Base-by-base conservation (phyloP, 495 filamentous ascomycete genomes). In the Extremus antarcticus region DNA sequence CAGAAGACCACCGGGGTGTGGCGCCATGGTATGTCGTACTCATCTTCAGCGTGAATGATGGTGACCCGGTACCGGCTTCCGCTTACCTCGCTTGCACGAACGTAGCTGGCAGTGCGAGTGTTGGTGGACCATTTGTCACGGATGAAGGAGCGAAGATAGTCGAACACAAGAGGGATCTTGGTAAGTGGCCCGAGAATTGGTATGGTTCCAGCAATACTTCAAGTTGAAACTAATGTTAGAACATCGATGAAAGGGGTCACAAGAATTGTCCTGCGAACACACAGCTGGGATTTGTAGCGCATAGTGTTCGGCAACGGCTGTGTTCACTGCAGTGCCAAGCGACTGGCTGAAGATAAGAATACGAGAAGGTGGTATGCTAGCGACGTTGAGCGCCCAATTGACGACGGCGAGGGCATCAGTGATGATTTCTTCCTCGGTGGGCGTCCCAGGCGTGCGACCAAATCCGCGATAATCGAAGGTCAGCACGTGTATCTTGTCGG, bases 401-500 rank as follows among this genome's bases (percentile, higher is more conserved):
- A 83, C 23, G 76, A 81, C 43, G 77, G 85, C 15, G 82, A 87
- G 60, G 77, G 56, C 66, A 60, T 69, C 66, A 17, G 57, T 56
- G 17, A 65, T 49, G n/a, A 63, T 41, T 11, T 65, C 64, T 7
- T 25, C 4, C 50, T 69, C 65, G 3, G 66, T 58, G 2, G 66
- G 66, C 9, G 47, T 55, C 17, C 66, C 66, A 32, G 54, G 59
- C 16, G 57, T 64, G 21, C 54, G 57, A 15, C 66, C 66, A 52
- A 65, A 69, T 15, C 66, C 66, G 16, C 66, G 64, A 49, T 69
- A 69, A 52, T 69, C 66, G 51, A 69, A 74, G 16, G 81, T 72
- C 0, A 87, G 62, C 24, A 86, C 73, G 53, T 87, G 82, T 32
- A 78, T 76, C 58, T 73, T 76, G 38, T 74, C 73, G 10, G 71